These are phyloP conservation scores for Proliferodiscus dingleyae DNA, from an alignment of 2,329 filamentous ascomycete genomes.

Conservation along the genomic window DNA sequence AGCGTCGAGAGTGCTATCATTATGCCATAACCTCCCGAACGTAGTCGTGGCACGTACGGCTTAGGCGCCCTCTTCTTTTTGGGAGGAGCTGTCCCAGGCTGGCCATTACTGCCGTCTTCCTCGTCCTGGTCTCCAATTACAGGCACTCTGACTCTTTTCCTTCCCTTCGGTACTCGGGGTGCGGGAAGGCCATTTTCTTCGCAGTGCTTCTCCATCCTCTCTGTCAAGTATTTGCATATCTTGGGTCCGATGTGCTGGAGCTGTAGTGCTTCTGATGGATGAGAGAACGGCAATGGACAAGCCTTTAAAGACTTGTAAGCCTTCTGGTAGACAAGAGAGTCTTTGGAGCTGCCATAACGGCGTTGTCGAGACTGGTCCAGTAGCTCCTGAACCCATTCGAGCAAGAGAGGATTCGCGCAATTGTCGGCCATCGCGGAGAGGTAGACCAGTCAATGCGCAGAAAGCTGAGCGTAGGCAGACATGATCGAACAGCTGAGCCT, in stretches of 20 bases:
- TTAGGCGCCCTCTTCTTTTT: constrained; percentile 54
- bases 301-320: constrained; percentile 73
- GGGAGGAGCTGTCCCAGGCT: constrained; percentile 14
- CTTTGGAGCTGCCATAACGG: constrained; percentile 69
- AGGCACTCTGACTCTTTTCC: constrained; percentile 13
- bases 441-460: not conserved
- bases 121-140: constrained; percentile 1
- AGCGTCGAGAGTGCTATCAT: constrained; percentile 60
- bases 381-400: constrained; percentile 75
- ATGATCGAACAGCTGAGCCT: too few species aligned
- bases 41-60: constrained; percentile 64
- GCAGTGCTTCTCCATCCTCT: constrained; percentile 56
- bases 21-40: constrained; percentile 72
- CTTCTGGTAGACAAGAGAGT: constrained; percentile 65
- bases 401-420: constrained; percentile 59
- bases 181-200: constrained; percentile 62
- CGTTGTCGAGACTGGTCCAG: constrained; percentile 63
- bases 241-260: constrained; percentile 72
- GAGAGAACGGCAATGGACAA: constrained; percentile 58
- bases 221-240: constrained; percentile 64
- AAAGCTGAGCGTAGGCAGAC: too few species aligned
- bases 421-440: constrained; percentile 15
- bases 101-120: constrained; percentile 8
- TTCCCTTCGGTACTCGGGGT: constrained; percentile 52
- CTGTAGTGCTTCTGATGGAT: constrained; percentile 67